Conservation (phyloP, 2,329 filamentous ascomycete species). For the Colletotrichum sp. region DNA sequence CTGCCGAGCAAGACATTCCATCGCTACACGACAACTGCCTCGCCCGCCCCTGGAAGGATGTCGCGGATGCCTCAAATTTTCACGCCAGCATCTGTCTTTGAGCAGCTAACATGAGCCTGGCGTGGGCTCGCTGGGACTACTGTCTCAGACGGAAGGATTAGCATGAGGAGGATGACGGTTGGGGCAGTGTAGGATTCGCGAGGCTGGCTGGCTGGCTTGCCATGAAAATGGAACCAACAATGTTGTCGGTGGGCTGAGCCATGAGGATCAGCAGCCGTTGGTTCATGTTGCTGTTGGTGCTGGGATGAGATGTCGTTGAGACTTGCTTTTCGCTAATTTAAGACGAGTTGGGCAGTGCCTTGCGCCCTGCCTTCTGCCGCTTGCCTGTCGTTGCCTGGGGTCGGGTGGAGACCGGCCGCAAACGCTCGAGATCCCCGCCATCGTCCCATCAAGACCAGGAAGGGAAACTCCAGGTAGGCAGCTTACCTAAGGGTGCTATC, state of each 20-base stretch:
- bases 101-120: background rate
- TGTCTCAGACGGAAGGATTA: background rate
- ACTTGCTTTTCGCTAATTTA: conserved; percentile 1
- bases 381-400: background rate
- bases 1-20: background rate
- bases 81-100: background rate
- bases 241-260: background rate
- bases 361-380: background rate
- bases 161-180: background rate
- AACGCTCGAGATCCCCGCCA: background rate
- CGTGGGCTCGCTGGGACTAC: background rate
- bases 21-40: background rate
- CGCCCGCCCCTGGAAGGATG: background rate
- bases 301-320: background rate
- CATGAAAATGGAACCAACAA: background rate
- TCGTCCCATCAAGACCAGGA: background rate
- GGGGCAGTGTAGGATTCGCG: background rate
- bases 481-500: background rate
- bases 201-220: background rate
- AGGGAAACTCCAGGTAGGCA: background rate
- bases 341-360: background rate
- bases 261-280: background rate
- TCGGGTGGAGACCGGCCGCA: background rate
- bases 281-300: background rate
- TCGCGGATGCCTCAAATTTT: background rate